Base-by-base conservation (phyloP, 371 early-diverging fungal genomes). In the Apophysomyces elegans region DNA sequence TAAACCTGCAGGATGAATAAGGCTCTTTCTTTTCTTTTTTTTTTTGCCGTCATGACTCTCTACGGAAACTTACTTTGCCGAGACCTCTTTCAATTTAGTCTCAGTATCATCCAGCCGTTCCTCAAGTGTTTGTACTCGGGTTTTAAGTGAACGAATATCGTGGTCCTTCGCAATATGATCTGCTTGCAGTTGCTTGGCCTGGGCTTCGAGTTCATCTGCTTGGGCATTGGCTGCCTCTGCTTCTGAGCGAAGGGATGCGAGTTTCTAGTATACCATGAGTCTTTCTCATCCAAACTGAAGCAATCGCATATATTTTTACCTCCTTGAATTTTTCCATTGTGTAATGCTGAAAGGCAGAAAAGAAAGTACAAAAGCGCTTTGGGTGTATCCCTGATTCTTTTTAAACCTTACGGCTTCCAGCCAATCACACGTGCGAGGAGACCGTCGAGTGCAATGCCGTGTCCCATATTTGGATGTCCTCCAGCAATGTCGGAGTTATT, bases 81-180 rank as follows among this genome's bases (percentile, higher is more conserved):
- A 84, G 14, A 81, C 82, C 37, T 78, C 84, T 12, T 75, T 79
- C 21, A 92, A 84, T 64, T 78, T 75, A 58, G 56, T 72, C 60
- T 92, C 92, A 18, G 86, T 79, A 69, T 81, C 82, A 39, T 91
- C 89, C 37, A 90, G 76, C 54, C 87, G 86, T 7, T 84, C 84
- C 71, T 92, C 91, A 39, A 88, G 81, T 56, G 84, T 80, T 64
- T 75, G 74, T 62, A 90, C 76, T 71, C 89, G 86, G 78, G 84
- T 92, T 74, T 88, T 81, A 60, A 89, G 76, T 50, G 92, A 91
- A 26, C 84, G 80, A 58, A 92, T 69, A 62, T 92, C 92, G 70
- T 91, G 91, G 59, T 93, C 93, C 76, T 92, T 92, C 62, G 81
- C 70, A 14, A 78, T 88, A 62, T 86, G 84, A 69, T 89, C 86